These are phyloP conservation scores for Apostasia shenzhenica DNA, from an alignment of 106 monocot genomes.

Conservation along the genomic window DNA sequence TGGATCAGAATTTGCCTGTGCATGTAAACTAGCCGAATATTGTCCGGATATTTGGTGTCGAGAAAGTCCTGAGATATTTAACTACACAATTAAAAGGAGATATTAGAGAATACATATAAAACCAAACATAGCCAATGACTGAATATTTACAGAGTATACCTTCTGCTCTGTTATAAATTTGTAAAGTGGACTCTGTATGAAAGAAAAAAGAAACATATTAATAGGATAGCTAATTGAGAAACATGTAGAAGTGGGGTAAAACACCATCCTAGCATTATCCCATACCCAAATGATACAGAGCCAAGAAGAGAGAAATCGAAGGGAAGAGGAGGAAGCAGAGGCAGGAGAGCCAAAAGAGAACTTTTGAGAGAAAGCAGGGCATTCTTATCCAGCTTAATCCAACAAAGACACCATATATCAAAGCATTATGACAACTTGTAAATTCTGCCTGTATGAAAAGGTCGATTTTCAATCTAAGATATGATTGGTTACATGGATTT, in stretches of 20 bases:
- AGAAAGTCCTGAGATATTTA: conserved; percentile 63
- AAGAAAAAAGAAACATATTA: conserved; percentile 14
- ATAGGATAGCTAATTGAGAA: neutral
- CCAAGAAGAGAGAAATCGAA: neutral
- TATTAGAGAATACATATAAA: neutral
- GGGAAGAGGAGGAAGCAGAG: too few species aligned
- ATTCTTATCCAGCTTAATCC: too few species aligned
- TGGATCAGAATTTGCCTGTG: conserved; percentile 17
- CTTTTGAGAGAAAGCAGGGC: too few species aligned
- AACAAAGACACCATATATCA: too few species aligned
- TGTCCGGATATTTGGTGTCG: conserved; percentile 78
- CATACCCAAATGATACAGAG: neutral
- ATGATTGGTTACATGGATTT: too few species aligned
- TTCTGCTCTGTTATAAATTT: conserved; percentile 73
- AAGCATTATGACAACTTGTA: too few species aligned
- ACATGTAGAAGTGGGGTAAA: neutral
- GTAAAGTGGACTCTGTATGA: conserved; percentile 83
- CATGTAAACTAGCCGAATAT: conserved; percentile 29
- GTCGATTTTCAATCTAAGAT: too few species aligned
- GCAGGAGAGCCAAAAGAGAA: too few species aligned
- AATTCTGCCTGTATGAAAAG: too few species aligned
- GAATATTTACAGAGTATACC: conserved; percentile 30
- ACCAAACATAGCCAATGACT: neutral
- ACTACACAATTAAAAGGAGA: conserved; percentile 30
- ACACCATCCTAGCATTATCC: neutral